A percentile compares a stretch with the other conserved stretches of the same genome.
These are phyloP conservation scores for Aspergillus kassunensis DNA, from an alignment of 495 filamentous ascomycete species.

Conservation along the genomic window DNA sequence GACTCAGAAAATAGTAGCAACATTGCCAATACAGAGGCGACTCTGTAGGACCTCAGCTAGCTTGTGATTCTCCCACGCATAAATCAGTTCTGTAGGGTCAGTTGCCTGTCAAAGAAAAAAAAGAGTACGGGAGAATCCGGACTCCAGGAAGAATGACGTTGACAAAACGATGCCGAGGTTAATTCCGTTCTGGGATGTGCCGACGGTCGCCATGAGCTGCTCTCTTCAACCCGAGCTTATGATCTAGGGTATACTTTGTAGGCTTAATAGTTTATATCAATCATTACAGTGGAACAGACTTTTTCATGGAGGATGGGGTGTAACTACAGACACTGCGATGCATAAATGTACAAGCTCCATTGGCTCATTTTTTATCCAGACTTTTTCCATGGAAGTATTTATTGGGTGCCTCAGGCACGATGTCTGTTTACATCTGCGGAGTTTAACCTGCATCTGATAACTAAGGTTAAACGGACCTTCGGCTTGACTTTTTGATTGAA, in stretches of 20 bases:
- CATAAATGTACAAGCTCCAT: neutral
- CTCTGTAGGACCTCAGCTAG: too few relatives aligned
- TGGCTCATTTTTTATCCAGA: neutral
- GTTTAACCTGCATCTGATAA: neutral
- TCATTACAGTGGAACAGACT: too few relatives aligned
- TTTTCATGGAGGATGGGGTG: too few relatives aligned
- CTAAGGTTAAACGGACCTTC: neutral
- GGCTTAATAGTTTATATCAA: too few relatives aligned
- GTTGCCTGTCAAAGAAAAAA: neutral
- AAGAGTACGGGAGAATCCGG: conserved; percentile 4
- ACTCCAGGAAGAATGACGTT: conserved; percentile 13
- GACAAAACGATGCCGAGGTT: conserved; percentile 9
- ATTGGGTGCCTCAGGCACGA: neutral
- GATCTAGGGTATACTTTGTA: too few relatives aligned
- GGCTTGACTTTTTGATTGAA: too few relatives aligned
- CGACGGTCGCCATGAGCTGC: conserved; percentile 1
- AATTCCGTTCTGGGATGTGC: conserved; percentile 7
- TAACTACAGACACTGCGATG: too few relatives aligned
- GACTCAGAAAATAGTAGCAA: too few relatives aligned
- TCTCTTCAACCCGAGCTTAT: too few relatives aligned
- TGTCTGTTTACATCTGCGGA: neutral
- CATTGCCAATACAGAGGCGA: too few relatives aligned
- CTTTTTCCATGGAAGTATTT: neutral
- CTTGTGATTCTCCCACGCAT: too few relatives aligned
- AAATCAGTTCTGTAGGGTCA: too few relatives aligned